Evolutionary conservation across 2,329 filamentous ascomycete species (phyloP), one percentile per base, ranked within the genome.

Genomic region (Zymoseptoria passerinii): DNA sequence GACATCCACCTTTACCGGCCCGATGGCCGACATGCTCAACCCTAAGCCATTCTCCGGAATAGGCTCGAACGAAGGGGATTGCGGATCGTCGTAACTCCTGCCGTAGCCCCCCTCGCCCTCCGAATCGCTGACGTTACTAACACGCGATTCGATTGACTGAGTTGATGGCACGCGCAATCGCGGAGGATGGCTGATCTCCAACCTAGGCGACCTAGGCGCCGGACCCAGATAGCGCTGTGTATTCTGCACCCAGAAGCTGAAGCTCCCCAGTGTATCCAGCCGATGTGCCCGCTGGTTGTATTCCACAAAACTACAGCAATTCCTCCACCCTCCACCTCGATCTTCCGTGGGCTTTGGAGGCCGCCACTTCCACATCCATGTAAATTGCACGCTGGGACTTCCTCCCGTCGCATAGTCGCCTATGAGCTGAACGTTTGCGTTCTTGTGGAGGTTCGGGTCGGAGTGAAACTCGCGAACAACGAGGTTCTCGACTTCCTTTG

Each of bases 281-380:
- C 88, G 84, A 75, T 99, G 94, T 35, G 91, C 90, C 66, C 92
- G 85, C 70, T 94, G 88, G 74, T 99, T 92, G 71, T 99, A 99
- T 74, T 99, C 94, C 66, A 97, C 88, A 75, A 99, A 96, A 72
- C 90, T 96, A 80, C 94, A 97, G 67, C 87, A 89, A 71, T 95
- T 97, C 70, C 90, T 89, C 92, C 94, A 99, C 50, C 94, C 94
- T 58, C 91, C 90, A 28, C 89, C 89, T 68, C 84, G 84, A 71
- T 96, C 92, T 70, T 96, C 92, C 16, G 78, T 76, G 13, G 77
- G 70, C 78, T 90, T 95, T 44, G 94, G 94, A 8, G 94, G 90
- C 71, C 88, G 90, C 91, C 92, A 99, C 78, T 88, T 94, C 94
- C 94, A 99, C 7, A 87, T 86, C 91, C 92, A 99, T 64, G 92